These are phyloP conservation scores for Nannizziopsis arthrosporioides DNA, from an alignment of 2,329 filamentous ascomycete genomes.

Conservation along the genomic window DNA sequence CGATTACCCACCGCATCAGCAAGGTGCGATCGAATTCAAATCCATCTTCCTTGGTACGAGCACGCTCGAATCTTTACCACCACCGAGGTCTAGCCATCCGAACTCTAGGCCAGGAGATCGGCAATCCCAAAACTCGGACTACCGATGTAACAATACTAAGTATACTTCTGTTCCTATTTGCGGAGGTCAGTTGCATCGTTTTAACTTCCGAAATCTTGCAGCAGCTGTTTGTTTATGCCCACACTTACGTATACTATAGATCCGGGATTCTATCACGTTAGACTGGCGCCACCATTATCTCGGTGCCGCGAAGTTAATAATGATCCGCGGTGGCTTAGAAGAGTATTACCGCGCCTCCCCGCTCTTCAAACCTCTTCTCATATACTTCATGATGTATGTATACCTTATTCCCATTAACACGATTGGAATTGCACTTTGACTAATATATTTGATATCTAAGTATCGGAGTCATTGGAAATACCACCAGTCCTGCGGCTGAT, in stretches of 20 bases:
- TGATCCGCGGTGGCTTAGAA: conserved; percentile 15
- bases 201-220: not conserved
- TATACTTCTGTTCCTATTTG: conserved; percentile 12
- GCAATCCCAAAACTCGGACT: conserved; percentile 8
- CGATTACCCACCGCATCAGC: conserved; percentile 10
- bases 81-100: conserved; percentile 6
- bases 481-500: not conserved
- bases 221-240: not conserved
- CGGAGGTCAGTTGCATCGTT: conserved; percentile 9
- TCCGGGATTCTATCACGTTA: conserved; percentile 9
- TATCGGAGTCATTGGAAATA: conserved; percentile 3
- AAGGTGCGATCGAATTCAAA: conserved; percentile 9
- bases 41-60: not conserved
- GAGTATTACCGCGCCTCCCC: conserved; percentile 4
- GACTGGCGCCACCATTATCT: conserved; percentile 15
- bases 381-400: conserved; percentile 14
- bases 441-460: not conserved
- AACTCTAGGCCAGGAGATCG: conserved; percentile 8
- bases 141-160: conserved; percentile 12
- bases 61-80: not conserved
- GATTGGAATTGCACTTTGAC: not conserved
- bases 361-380: conserved; percentile 4
- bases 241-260: conserved; percentile 2
- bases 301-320: conserved; percentile 16
- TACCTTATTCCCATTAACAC: not conserved